phyloP scores from a whole-genome alignment of 192 early-diverging fungal species.

The Thoreauomyces humboldtii region DNA sequence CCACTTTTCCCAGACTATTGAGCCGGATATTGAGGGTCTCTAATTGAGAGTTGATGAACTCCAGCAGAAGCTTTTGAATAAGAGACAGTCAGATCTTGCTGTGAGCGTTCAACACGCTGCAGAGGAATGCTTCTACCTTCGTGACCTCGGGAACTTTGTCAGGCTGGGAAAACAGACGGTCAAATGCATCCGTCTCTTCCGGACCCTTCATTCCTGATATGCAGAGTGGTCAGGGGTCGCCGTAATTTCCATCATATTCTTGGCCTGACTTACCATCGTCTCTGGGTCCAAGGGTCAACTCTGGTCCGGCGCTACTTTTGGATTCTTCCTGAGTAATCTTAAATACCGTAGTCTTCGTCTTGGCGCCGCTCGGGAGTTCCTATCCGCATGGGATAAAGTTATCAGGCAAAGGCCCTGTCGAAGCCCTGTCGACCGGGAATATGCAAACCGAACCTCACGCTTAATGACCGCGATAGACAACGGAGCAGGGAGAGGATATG shows the following conservation, averaged over 20 bases:
- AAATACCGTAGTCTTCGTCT: conserved; percentile 31
- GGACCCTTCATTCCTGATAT: too few relatives aligned
- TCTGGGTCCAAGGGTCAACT: not conserved
- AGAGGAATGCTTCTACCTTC: conserved; percentile 18
- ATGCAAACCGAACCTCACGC: conserved; percentile 22
- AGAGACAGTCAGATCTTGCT: too few relatives aligned
- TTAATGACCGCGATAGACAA: conserved; percentile 28
- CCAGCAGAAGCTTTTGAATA: conserved; percentile 27
- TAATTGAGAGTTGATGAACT: conserved; percentile 28
- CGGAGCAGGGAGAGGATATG: conserved; percentile 29
- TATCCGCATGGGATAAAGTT: too few relatives aligned
- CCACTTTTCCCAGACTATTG: conserved; percentile 25
- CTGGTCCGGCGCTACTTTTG: not conserved
- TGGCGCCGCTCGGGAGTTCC: conserved; percentile 31
- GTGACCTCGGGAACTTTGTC: conserved; percentile 31
- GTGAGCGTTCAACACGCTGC: too few relatives aligned
- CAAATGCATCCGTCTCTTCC: conserved; percentile 30
- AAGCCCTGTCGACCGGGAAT: too few relatives aligned
- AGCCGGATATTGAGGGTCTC: conserved; percentile 24
- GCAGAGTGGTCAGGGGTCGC: too few relatives aligned
- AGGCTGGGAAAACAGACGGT: conserved; percentile 25
- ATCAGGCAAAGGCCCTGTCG: too few relatives aligned
- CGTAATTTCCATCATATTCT: too few relatives aligned
- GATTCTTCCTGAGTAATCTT: conserved; percentile 28
- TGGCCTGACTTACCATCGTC: conserved; percentile 18